These are phyloP conservation scores for Boletus pseudo-olivaceus DNA, from an alignment of 768 basidiomycete genomes.

Conservation along the genomic window DNA sequence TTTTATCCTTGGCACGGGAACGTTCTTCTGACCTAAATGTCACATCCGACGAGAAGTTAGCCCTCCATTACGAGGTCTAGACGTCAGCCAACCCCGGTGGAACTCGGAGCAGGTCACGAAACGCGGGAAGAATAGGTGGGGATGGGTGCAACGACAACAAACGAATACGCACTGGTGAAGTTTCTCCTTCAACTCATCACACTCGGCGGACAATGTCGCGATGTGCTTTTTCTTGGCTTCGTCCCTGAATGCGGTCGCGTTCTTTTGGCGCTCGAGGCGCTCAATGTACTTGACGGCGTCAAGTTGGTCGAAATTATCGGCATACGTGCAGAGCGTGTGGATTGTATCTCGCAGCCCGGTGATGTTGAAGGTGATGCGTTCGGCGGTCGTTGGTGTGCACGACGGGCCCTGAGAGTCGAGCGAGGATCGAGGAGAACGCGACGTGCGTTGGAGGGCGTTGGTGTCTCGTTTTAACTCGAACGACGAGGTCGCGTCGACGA, in stretches of 20 bases:
- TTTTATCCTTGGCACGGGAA: not conserved
- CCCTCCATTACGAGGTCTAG: not conserved
- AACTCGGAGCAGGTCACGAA: not conserved
- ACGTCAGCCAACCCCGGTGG: not conserved
- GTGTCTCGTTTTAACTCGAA: not conserved
- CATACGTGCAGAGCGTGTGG: not conserved
- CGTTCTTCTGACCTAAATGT: constrained; percentile 1
- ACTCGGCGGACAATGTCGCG: constrained; percentile 7
- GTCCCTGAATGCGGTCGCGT: constrained; percentile 35
- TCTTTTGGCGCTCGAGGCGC: constrained; percentile 38
- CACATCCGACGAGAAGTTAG: not conserved
- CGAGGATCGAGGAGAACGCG: not conserved
- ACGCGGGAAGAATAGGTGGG: not conserved
- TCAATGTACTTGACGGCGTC: constrained; percentile 29
- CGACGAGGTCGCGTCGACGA: not conserved
- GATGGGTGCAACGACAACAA: not conserved
- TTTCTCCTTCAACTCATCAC: not conserved
- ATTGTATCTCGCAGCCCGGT: not conserved
- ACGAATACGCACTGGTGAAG: not conserved
- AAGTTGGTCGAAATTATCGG: constrained; percentile 14
- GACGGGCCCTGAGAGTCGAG: not conserved
- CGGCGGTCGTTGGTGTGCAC: constrained; percentile 14
- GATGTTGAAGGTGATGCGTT: constrained; percentile 19
- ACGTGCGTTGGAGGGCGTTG: not conserved
- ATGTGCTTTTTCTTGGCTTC: constrained; percentile 29